These are phyloP conservation scores for Limtongozyma cylindracea DNA, from an alignment of 805 yeast species.

Conservation along the genomic window DNA sequence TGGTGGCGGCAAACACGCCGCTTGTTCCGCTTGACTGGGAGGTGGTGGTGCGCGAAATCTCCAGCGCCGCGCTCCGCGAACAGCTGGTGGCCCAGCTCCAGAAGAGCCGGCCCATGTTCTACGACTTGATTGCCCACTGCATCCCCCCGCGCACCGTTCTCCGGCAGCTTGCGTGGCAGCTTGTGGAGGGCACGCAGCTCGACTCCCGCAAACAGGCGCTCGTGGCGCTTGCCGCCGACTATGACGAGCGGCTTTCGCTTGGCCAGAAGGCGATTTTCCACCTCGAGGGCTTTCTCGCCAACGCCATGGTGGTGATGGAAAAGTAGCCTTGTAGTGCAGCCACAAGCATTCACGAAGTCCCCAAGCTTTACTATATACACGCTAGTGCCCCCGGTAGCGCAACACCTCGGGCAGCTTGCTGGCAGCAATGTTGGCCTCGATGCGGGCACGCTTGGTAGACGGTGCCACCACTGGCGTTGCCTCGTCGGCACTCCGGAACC, in stretches of 20 bases:
- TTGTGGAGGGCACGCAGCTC: slow-evolving; percentile 2
- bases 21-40: slow-evolving; percentile 70
- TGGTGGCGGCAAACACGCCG: slow-evolving; percentile 7
- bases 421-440: too few species aligned
- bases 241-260: slow-evolving; percentile 67
- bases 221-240: slow-evolving; percentile 33
- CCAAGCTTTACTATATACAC: too few species aligned
- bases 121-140: slow-evolving; percentile 79
- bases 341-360: too few species aligned
- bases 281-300: slow-evolving; percentile 82
- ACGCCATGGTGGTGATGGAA: slow-evolving; percentile 35
- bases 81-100: slow-evolving; percentile 37
- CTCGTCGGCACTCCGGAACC: too few species aligned
- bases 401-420: too few species aligned
- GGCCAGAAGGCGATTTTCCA: slow-evolving; percentile 87
- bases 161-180: slow-evolving; percentile 13
- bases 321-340: too few species aligned
- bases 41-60: slow-evolving; percentile 41
- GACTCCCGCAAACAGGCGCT: slow-evolving; percentile 15
- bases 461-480: too few species aligned
- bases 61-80: slow-evolving; percentile 28
- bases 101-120: slow-evolving; percentile 39
- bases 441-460: too few species aligned
- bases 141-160: slow-evolving; percentile 72
- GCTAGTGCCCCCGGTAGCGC: too few species aligned